A percentile compares a stretch with the other conserved stretches of the same genome.
phyloP scores from a whole-genome alignment of 2,329 filamentous ascomycete genomes.

The Orbilia javanica region DNA sequence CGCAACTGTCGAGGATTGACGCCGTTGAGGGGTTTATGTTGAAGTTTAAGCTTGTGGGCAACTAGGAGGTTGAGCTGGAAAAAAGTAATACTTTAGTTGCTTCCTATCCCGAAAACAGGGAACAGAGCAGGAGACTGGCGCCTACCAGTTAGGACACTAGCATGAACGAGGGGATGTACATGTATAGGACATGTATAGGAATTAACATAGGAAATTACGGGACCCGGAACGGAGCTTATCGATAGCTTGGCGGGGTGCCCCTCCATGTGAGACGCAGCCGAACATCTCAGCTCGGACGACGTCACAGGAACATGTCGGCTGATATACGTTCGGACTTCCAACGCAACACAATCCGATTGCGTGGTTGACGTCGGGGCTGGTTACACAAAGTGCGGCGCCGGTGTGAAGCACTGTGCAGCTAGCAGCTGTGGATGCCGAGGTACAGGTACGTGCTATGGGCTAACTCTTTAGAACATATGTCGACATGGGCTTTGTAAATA shows the following conservation, averaged over 20 bases:
- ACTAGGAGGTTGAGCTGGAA: background rate
- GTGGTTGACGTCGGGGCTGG: background rate
- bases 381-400: slow-evolving; percentile 18
- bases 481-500: background rate
- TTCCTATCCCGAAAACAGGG: slow-evolving; percentile 5
- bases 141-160: slow-evolving; percentile 14
- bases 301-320: slow-evolving; percentile 57
- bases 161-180: background rate
- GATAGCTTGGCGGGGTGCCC: slow-evolving; percentile 42
- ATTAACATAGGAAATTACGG: no score
- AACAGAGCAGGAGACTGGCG: slow-evolving; percentile 5
- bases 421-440: background rate
- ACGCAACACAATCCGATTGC: slow-evolving; percentile 31
- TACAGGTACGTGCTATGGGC: no score
- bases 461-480: no score
- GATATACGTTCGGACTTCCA: slow-evolving; percentile 17
- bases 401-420: no score
- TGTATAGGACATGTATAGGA: no score
- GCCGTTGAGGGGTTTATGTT: background rate
- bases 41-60: background rate
- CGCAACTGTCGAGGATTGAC: background rate
- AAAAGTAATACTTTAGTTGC: background rate
- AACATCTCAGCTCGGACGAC: slow-evolving; percentile 17
- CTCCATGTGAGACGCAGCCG: slow-evolving; percentile 29
- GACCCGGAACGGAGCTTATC: slow-evolving; percentile 25